These are phyloP conservation scores for Mycena venus DNA, from an alignment of 768 basidiomycete species.

Conservation along the genomic window DNA sequence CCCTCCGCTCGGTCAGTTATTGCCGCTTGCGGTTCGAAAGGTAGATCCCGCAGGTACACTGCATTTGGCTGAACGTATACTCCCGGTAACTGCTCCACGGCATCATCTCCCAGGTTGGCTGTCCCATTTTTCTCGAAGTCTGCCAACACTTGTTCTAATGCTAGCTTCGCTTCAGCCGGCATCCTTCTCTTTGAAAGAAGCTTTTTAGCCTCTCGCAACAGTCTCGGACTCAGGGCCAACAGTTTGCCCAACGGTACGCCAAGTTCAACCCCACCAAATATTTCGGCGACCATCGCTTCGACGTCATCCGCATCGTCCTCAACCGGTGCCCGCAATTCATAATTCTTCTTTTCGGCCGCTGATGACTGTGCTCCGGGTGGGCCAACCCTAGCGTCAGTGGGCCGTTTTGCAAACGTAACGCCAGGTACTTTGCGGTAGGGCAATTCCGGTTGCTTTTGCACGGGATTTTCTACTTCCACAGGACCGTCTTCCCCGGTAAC, in stretches of 20 bases:
- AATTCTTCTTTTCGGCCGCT: not conserved
- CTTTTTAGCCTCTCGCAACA: too few species aligned
- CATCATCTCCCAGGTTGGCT: too few species aligned
- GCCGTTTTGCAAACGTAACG: not conserved
- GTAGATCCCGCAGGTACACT: not conserved
- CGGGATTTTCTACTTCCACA: too few species aligned
- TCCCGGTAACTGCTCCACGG: too few species aligned
- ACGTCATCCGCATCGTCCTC: not conserved
- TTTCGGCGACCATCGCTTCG: not conserved
- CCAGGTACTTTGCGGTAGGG: not conserved
- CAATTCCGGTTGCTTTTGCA: too few species aligned
- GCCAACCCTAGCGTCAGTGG: not conserved
- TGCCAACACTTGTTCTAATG: too few species aligned
- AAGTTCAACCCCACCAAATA: not conserved
- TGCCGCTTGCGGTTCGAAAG: not conserved
- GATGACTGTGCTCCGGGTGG: too few species aligned
- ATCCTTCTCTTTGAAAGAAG: too few species aligned
- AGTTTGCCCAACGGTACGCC: not conserved
- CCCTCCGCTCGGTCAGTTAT: not conserved
- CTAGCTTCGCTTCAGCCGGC: too few species aligned
- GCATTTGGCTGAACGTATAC: not conserved
- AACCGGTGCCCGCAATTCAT: not conserved
- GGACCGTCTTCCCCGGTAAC: too few species aligned
- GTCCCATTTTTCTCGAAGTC: too few species aligned
- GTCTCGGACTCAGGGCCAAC: too few species aligned